Evolutionary conservation across 192 early-diverging fungal species (phyloP), one percentile per base, ranked within the genome.

Genomic region (Jimgerdemannia lactiflua): DNA sequence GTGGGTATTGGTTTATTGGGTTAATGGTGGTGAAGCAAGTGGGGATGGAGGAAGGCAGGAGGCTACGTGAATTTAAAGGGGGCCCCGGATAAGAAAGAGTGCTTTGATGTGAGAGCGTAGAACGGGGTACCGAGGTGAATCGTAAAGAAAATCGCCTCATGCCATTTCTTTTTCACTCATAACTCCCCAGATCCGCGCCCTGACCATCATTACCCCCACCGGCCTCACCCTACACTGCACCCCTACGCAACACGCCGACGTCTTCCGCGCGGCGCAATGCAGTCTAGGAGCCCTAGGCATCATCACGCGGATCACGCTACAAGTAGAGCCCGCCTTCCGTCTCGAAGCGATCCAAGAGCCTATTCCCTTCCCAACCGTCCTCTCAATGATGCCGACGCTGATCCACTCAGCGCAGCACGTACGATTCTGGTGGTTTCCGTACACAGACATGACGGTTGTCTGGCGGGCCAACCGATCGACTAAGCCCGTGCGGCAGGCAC

Each of bases 401-500:
- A 83, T 89, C 10, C 74, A 85, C 20, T 91, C 91, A 7, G 89
- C 93, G 9, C 89, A 94, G 77, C 91, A 94, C 74, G 88, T 91
- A 19, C 88, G 91, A n/a, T 74, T 94, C 9, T 91, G 92, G 90
- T 94, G 92, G 90, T 94, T 89, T 71, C 92, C 93, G 39, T 89
- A 94, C 65, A 91, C 90, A 7, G 88, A 94, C 69, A 82, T 88
- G 67, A 87, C 87, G 8, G 88, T 91, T 18, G 83, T 92, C 8
- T 94, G 91, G 91, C 84, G 85, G 0, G 88, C 89, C 40, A 91
- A 91, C 72, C 85, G 91, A 20, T 88, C 92, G 0, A 81, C 67
- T 0, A 85, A 83, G 71, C 77, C 82, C 71, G 75, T 64, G 40
- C 11, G 67, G 20, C 4, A 72, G 69, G 7, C 43, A 14, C 11